Base-by-base conservation (phyloP, 177 flowering plant genomes). In the Telopea speciosissima region DNA sequence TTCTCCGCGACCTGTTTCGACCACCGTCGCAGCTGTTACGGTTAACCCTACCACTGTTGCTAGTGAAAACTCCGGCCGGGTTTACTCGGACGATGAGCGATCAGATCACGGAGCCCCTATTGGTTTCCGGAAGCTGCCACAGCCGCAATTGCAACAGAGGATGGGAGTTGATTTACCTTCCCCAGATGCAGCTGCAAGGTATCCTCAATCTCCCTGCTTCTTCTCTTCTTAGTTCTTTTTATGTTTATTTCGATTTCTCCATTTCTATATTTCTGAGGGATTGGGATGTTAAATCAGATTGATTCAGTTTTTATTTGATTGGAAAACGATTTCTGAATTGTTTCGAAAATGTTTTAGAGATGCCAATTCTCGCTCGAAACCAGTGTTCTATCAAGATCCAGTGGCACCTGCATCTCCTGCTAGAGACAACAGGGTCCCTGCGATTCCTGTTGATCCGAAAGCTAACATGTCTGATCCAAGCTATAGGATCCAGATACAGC, bases 101-200 rank as follows among this genome's bases (percentile, higher is more conserved):
- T 87, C 89, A n/a, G 93, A 86, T 19, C 89, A 84, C 12, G 89
- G 89, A 12, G 83, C 44, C 63, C 67, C 71, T 1, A 69, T 45
- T 26, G 70, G 63, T 61, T 77, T 72, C 24, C 61, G 85, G 49
- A 85, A 77, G 70, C 77, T 64, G 21, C 83, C 76, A 7, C 81
- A 74, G 65, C 71, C 72, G 1, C 86, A 76, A 40, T 70, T 45
- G 54, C 24, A 81, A 25, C 82, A 71, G 31, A 56, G 68, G 64
- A 82, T 78, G 23, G 83, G 74, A 21, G 2, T 75, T 49, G 91
- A 87, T 70, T 75, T 86, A 74, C 70, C 85, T 26, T 85, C 94
- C 5, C 88, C 92, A 3, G 94, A 87, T 83, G 85, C 93, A 31
- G 88, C 81, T 70, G 76, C 89, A 65, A 90, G 97, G 98, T 89